Conservation (phyloP, 2,329 filamentous ascomycete species). For the Penicillium sp. region DNA sequence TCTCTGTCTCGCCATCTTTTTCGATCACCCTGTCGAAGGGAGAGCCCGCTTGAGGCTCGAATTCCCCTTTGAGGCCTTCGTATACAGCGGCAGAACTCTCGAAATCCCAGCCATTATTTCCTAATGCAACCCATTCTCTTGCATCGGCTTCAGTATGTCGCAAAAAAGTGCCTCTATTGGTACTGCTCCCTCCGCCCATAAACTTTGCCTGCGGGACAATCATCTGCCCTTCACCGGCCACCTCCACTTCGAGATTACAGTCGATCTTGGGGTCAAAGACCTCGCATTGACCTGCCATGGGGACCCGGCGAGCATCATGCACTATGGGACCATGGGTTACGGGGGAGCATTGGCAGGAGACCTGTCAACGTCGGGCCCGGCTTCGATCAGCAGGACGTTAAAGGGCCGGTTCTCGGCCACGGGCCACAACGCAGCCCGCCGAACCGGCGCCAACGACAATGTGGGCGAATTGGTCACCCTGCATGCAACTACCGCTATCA, state of each 20-base stretch:
- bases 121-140: slow-evolving; percentile 14
- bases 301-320: slow-evolving; percentile 12
- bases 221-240: slow-evolving; percentile 12
- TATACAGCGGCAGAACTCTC: slow-evolving; percentile 14
- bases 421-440: slow-evolving; percentile 21
- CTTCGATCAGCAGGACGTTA: slow-evolving; percentile 22
- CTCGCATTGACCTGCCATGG: slow-evolving; percentile 18
- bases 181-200: slow-evolving; percentile 19
- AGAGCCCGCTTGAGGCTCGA: too few species aligned
- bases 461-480: slow-evolving; percentile 12
- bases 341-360: background rate
- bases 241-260: slow-evolving; percentile 16
- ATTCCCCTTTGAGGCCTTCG: slow-evolving; percentile 10
- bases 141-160: slow-evolving; percentile 12
- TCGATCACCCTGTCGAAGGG: too few species aligned
- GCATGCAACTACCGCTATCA: slow-evolving; percentile 3
- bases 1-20: too few species aligned
- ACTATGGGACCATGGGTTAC: slow-evolving; percentile 10
- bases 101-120: slow-evolving; percentile 16
- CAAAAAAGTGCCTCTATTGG: slow-evolving; percentile 18
- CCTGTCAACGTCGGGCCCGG: slow-evolving; percentile 15
- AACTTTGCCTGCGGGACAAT: slow-evolving; percentile 18
- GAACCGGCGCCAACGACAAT: slow-evolving; percentile 20
- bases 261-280: slow-evolving; percentile 15
- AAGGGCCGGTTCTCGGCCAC: slow-evolving; percentile 12